These are phyloP conservation scores for Excoecaria cochinchinensis DNA, from an alignment of 345 rosid species.

Conservation along the genomic window DNA sequence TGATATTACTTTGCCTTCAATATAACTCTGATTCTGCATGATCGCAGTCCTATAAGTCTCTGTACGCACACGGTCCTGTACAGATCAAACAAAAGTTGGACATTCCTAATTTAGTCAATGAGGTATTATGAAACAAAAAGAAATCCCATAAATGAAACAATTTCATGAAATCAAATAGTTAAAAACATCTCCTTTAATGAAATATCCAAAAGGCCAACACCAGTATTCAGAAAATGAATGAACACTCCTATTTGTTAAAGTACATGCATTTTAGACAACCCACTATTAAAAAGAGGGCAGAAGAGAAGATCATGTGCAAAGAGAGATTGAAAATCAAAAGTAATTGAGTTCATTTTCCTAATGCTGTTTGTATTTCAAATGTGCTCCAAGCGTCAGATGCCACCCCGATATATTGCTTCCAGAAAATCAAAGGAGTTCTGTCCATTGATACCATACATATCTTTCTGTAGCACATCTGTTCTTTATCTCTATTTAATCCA, in stretches of 20 bases:
- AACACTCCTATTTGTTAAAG: too few relatives aligned
- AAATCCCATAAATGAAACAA: conserved; percentile 4
- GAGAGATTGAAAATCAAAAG: not conserved
- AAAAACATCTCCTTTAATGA: not conserved
- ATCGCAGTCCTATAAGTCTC: conserved; percentile 82
- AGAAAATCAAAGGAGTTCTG: not conserved
- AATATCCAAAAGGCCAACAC: not conserved
- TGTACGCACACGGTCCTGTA: conserved; percentile 78
- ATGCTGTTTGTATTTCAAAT: not conserved
- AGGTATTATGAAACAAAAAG: not conserved
- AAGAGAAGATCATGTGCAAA: not conserved
- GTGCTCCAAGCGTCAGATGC: too few relatives aligned
- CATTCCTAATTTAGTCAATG: not conserved
- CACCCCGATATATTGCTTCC: too few relatives aligned
- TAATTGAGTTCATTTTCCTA: not conserved
- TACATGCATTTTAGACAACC: too few relatives aligned
- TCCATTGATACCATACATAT: not conserved
- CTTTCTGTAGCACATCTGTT: not conserved
- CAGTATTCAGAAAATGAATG: too few relatives aligned
- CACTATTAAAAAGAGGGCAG: too few relatives aligned
- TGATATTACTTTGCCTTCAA: conserved; percentile 80
- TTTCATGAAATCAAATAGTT: not conserved
- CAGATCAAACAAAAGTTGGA: conserved; percentile 19
- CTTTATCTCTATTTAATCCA: not conserved
- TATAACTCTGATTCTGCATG: conserved; percentile 74